phyloP scores from a whole-genome alignment of 2,329 filamentous ascomycete species.

The Apiospora saccharicola region DNA sequence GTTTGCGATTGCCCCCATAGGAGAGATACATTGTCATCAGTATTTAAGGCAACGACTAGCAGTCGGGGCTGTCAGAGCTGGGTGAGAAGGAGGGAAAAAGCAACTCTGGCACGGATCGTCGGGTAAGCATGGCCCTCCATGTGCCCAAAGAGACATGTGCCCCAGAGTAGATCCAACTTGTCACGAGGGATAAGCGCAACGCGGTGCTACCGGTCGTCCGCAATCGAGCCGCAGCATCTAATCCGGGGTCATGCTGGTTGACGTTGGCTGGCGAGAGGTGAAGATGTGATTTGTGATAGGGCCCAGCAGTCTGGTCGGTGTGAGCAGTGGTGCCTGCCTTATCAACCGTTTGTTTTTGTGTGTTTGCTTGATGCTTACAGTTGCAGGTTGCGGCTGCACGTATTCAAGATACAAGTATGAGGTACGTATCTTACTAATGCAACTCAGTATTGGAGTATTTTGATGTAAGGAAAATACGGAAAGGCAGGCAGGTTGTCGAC shows the following conservation, averaged over 20 bases:
- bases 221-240: neutral
- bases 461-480: no score
- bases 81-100: neutral
- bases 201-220: neutral
- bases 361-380: neutral
- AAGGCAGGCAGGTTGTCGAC: neutral
- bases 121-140: neutral
- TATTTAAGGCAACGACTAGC: no score
- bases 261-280: neutral
- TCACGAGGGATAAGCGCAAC: neutral
- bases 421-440: neutral
- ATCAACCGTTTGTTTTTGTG: neutral
- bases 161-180: neutral
- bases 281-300: neutral
- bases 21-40: no score
- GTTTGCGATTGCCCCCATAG: neutral
- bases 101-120: neutral
- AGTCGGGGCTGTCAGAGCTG: no score
- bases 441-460: no score
- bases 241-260: neutral
- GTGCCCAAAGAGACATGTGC: neutral
- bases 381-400: neutral
- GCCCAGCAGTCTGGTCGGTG: neutral
- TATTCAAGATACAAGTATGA: neutral
- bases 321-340: neutral